phyloP scores from a whole-genome alignment of 305 asterid species.

The Fraxinus ornus region DNA sequence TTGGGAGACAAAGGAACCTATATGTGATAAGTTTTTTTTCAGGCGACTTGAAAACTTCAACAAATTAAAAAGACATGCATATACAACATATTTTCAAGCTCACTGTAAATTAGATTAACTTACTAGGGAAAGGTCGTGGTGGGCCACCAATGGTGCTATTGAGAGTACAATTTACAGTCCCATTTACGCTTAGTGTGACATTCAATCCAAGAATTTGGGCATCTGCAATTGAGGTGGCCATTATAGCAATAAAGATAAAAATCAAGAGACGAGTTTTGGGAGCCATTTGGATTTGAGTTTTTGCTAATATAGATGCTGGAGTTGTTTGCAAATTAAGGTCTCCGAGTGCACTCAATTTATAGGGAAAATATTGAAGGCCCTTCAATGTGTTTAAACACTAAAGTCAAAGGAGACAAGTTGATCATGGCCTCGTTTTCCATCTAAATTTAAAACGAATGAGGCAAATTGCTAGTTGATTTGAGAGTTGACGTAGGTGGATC shows the following conservation, averaged over 20 bases:
- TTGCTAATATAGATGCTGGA: background rate
- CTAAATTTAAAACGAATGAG: background rate
- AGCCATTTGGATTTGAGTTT: background rate
- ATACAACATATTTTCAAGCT: too few relatives aligned
- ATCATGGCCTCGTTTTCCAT: background rate
- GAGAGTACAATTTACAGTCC: background rate
- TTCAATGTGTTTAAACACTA: background rate
- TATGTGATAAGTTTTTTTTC: too few relatives aligned
- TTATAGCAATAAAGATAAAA: background rate
- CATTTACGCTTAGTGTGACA: background rate
- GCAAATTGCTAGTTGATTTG: too few relatives aligned
- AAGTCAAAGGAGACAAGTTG: background rate
- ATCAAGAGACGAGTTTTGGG: background rate
- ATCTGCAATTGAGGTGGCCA: background rate
- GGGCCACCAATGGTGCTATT: background rate
- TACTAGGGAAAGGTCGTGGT: background rate
- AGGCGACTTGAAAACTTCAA: too few relatives aligned
- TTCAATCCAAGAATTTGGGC: background rate
- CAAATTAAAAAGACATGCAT: too few relatives aligned
- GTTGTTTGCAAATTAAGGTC: background rate
- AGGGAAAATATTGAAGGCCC: background rate
- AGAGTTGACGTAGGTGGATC: too few relatives aligned
- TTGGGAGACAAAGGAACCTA: too few relatives aligned
- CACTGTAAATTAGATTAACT: background rate
- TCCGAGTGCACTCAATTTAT: background rate